Conservation (phyloP, 192 early-diverging fungal genomes). For the Diversispora epigaea region DNA sequence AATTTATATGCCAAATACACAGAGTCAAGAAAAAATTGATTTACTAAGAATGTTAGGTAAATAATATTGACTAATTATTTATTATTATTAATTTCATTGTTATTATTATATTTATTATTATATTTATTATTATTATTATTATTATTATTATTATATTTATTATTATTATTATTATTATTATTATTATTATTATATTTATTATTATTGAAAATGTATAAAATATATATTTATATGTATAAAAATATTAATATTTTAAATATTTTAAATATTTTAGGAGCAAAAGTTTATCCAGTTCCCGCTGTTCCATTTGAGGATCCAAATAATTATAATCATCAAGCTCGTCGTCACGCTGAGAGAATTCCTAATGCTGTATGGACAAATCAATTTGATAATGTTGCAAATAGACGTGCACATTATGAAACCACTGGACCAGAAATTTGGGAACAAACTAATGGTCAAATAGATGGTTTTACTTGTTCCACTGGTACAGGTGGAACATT, state of each 20-base stretch:
- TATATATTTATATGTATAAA: too few species aligned
- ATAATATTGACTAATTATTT: not conserved
- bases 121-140: not conserved
- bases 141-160: not conserved
- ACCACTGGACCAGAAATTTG: conserved; percentile 96
- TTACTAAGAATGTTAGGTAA: conserved; percentile 81
- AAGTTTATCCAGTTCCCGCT: conserved; percentile 90
- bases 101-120: too few species aligned
- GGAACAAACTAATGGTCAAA: conserved; percentile 73
- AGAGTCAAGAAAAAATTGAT: conserved; percentile 94
- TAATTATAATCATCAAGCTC: conserved; percentile 95
- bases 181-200: too few species aligned
- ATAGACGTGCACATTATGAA: conserved; percentile 88
- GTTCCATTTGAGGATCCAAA: conserved; percentile 87
- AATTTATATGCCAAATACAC: conserved; percentile 98
- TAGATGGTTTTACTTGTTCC: conserved; percentile 90
- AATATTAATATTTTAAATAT: not conserved
- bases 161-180: not conserved
- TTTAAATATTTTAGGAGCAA: conserved; percentile 57
- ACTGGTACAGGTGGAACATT: conserved; percentile 93
- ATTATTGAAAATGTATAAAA: too few species aligned
- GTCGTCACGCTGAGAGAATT: conserved; percentile 71
- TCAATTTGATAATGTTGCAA: conserved; percentile 94
- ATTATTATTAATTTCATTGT: not conserved
- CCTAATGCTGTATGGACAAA: conserved; percentile 94